Evolutionary conservation across 2,329 filamentous ascomycete species (phyloP), one percentile per base, ranked within the genome.

Genomic region (Verticillium dahliae): DNA sequence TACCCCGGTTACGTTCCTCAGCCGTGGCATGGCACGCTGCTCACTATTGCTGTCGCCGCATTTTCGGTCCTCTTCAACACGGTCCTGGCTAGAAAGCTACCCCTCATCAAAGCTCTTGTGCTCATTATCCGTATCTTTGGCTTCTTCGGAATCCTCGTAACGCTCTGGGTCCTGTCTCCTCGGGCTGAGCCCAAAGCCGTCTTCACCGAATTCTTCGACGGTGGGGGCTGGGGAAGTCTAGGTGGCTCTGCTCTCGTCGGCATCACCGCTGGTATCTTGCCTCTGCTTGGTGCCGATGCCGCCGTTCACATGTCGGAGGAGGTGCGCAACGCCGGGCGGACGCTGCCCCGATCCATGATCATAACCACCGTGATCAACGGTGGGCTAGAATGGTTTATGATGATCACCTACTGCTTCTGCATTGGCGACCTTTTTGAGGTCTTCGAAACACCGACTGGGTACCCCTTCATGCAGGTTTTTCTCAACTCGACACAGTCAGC

Each of bases 1-100:
- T 69, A 75, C 56, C 66, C 71, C 4, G 66, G 61, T 3, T 79
- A 77, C 62, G 59, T 63, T 1, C 72, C 72, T 18, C 60, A 75
- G 33, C 62, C 66, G n/a, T 80, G 76, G 76, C 77, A 80, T 59
- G 76, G 74, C 31, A 78, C 76, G 1, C 69, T 81, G 4, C 62
- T 80, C 10, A 73, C 76, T 56, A 75, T 79, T 50, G 77, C 74
- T 3, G 74, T 79, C 61, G 70, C 77, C 2, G 62, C 73, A 4
- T 65, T 80, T 31, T 75, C 74, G 14, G 71, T 78, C 13, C 62
- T 76, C 10, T 74, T 81, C 69, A 82, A 81, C 66, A 81, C 77
- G 0, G 71, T 74, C 57, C 70, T 77, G 5, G 76, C 69, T n/a
- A 66, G 66, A 6, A 67, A 69, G 18, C 68, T 82, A 33, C 76